Percentiles rank a stretch among this genome's conserved stretches.
Evolutionary conservation across 495 filamentous ascomycete species (phyloP).

Genomic region (Amniculicola lignicola): DNA sequence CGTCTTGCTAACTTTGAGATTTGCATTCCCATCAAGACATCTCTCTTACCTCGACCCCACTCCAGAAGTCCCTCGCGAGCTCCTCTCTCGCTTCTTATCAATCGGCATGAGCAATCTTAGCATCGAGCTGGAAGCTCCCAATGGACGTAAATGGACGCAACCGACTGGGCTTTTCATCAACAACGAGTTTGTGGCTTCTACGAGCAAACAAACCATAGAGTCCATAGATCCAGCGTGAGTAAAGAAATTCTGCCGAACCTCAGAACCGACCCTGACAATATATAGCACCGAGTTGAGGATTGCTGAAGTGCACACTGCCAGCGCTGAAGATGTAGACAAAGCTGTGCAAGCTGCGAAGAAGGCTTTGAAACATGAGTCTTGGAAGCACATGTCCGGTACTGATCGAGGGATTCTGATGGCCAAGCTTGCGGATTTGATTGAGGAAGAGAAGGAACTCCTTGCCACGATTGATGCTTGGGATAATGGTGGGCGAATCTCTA

Average conservation of each 20-base stretch:
- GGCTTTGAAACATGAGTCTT: conserved; percentile 44
- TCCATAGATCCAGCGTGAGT: not conserved
- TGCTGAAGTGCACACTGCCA: not conserved
- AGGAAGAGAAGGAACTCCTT: not conserved
- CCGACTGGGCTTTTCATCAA: conserved; percentile 2
- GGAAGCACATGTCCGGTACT: conserved; percentile 38
- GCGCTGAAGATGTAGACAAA: conserved; percentile 47
- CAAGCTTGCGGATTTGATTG: conserved; percentile 7
- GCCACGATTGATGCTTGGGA: conserved; percentile 5
- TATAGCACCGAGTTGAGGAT: not conserved
- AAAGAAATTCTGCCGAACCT: not conserved
- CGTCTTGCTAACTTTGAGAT: too few species aligned
- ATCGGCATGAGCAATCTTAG: too few species aligned
- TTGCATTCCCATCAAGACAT: too few species aligned
- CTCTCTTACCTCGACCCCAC: too few species aligned
- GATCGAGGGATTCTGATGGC: not conserved
- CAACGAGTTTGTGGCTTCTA: not conserved
- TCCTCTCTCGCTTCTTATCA: too few species aligned
- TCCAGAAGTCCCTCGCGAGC: too few species aligned
- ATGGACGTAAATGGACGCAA: not conserved
- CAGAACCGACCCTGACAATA: not conserved
- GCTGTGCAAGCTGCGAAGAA: conserved; percentile 48
- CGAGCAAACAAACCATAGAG: not conserved
- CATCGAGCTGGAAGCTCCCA: too few species aligned
- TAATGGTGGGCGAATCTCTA: not conserved